Conservation (phyloP, 306 rosid genomes). For the Trichosanthes truncata region DNA sequence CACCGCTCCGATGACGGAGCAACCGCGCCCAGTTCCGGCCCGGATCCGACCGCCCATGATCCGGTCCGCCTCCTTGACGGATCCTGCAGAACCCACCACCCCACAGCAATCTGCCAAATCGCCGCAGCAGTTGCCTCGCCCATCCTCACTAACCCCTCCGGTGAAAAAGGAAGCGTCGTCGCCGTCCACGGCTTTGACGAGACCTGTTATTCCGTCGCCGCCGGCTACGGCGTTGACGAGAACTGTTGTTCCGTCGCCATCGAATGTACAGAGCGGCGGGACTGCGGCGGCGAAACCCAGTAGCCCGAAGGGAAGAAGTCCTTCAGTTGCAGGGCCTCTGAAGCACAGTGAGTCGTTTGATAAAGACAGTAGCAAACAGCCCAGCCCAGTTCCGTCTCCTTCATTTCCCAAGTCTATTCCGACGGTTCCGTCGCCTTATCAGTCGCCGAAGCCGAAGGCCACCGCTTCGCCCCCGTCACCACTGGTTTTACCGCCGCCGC, state of each 20-base stretch:
- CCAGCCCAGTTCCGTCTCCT: neutral
- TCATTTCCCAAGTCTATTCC: neutral
- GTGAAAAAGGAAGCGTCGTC: neutral
- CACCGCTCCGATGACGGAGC: neutral
- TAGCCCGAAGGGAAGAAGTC: neutral
- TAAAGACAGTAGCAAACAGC: neutral
- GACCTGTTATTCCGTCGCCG: neutral
- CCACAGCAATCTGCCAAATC: neutral
- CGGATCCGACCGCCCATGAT: neutral
- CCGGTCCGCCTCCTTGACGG: neutral
- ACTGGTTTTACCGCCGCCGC: constrained; percentile 7
- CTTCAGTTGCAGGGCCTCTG: neutral
- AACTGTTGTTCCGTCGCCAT: neutral
- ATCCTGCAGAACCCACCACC: neutral
- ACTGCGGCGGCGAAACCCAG: neutral
- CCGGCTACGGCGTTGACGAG: neutral
- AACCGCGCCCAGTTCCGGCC: neutral
- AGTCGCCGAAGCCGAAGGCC: neutral
- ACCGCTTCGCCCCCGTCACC: neutral
- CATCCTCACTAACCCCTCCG: neutral
- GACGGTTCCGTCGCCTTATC: neutral
- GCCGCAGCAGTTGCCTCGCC: neutral
- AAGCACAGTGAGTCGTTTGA: neutral
- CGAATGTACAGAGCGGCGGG: neutral
- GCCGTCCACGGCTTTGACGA: neutral